Evolutionary conservation across 2,329 filamentous ascomycete species (phyloP), one percentile per base, ranked within the genome.

Genomic region (Rhexocercosporidium sp.): DNA sequence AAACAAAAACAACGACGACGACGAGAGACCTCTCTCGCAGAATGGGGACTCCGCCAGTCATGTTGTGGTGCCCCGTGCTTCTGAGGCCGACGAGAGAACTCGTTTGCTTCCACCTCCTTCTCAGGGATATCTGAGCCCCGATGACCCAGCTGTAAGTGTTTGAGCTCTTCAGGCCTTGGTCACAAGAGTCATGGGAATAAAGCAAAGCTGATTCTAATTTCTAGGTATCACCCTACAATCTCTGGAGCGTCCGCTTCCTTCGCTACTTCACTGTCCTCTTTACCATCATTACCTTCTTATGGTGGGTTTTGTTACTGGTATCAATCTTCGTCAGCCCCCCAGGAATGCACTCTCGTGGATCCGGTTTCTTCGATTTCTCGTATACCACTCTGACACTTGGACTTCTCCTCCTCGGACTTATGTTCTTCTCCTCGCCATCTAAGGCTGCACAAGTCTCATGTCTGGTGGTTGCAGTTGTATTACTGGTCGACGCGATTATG

Each of bases 281-380:
- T 76, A 83, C 95, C 14, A 60, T 88, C 61, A 77, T 94, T 73
- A 92, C 89, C 65, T 93, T 96, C 75, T 75, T 93, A n/a, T 98
- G 95, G 95, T 98, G 96, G 95, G 85, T 93, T 11, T 79, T 97
- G 63, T 83, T 97, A 39, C 85, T 99, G n/a, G 88, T 97, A 18
- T 93, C 93, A 64, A 89, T 91, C 71, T 99, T 99, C 80, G 90
- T 96, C 72, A 97, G 92, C 62, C 94, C 94, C 16, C 95, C 95
- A 0, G 90, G 91, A 56, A 89, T 98, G 77, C 89, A 96, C 77
- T 92, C 90, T 11, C 89, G 93, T 62, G 96, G 96, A 5, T 96
- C 94, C n/a, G 93, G 92, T 46, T 99, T 97, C 85, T 93, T 93
- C 78, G 88, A 93, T 66, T 96, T 97, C 77, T 87, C 90, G 70